Evolutionary conservation across 2,329 filamentous ascomycete species (phyloP).

Genomic region (Diplodia mutila): DNA sequence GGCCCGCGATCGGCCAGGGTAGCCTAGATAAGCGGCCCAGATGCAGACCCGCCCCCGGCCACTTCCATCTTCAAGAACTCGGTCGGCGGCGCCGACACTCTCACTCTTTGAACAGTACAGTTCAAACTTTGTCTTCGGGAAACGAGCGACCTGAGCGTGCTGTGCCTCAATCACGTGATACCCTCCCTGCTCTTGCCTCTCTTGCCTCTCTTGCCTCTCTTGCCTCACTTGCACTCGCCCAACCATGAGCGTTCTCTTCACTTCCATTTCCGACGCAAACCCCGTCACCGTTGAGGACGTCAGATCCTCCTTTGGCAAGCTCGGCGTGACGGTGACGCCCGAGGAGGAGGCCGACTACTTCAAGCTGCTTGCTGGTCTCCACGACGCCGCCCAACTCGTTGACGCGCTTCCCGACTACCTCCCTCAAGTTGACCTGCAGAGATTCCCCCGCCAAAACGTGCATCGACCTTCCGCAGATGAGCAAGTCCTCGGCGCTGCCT

Average conservation of each 20-base stretch:
- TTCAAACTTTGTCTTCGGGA: too few relatives aligned
- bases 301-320: conserved; percentile 32
- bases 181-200: too few relatives aligned
- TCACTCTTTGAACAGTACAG: too few relatives aligned
- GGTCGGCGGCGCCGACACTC: background rate
- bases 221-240: too few relatives aligned
- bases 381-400: conserved; percentile 55
- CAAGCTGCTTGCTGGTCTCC: conserved; percentile 55
- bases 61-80: background rate
- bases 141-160: background rate
- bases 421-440: conserved; percentile 45
- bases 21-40: conserved; percentile 18
- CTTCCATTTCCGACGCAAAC: conserved; percentile 32
- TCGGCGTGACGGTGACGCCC: conserved; percentile 42
- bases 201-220: background rate
- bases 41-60: background rate
- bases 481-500: conserved; percentile 51
- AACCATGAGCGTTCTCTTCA: conserved; percentile 29
- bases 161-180: background rate
- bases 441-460: conserved; percentile 52
- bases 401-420: conserved; percentile 53
- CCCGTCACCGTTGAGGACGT: conserved; percentile 14
- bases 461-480: conserved; percentile 40
- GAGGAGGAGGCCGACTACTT: conserved; percentile 54
- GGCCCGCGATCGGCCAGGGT: conserved; percentile 9